Conservation (phyloP, 352 stramenopile genomes). For the Globisporangium mamillatum region DNA sequence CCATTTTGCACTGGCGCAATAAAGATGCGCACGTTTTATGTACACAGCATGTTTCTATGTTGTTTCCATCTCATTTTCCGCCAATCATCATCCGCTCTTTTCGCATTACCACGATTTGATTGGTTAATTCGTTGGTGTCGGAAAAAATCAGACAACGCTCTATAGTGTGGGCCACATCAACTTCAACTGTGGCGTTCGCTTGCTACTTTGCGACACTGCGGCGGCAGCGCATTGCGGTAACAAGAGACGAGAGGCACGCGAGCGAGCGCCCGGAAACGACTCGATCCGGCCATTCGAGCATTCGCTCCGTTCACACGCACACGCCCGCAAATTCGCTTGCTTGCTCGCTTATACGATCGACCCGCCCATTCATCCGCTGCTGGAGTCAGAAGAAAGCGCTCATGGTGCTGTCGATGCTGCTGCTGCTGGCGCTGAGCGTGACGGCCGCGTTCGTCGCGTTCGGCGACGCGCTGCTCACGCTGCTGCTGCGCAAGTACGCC, state of each 20-base stretch:
- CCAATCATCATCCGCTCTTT: not conserved
- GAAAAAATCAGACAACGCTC: constrained; percentile 8
- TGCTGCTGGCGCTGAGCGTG: constrained; percentile 25
- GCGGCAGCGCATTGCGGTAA: not conserved
- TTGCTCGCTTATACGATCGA: not conserved
- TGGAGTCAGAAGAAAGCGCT: not conserved
- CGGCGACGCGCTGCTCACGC: constrained; percentile 64
- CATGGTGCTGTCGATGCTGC: constrained; percentile 37
- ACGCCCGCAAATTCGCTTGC: not conserved
- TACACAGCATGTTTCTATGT: not conserved
- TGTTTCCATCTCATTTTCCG: not conserved
- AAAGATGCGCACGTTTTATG: not conserved
- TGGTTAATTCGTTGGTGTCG: not conserved
- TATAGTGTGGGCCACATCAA: constrained; percentile 7
- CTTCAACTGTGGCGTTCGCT: constrained; percentile 10
- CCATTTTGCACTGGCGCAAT: constrained; percentile 3
- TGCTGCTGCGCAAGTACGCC: constrained; percentile 45
- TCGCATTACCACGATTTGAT: not conserved
- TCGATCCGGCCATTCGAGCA: not conserved
- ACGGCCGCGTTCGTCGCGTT: constrained; percentile 34
- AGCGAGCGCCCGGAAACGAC: constrained; percentile 8
- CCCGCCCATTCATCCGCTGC: not conserved
- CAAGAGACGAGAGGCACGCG: not conserved
- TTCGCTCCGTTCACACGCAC: not conserved
- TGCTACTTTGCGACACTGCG: constrained; percentile 4